Evolutionary conservation across 257 asterid species (phyloP), one percentile per base, ranked within the genome.

Genomic region (Plantago elongata): DNA sequence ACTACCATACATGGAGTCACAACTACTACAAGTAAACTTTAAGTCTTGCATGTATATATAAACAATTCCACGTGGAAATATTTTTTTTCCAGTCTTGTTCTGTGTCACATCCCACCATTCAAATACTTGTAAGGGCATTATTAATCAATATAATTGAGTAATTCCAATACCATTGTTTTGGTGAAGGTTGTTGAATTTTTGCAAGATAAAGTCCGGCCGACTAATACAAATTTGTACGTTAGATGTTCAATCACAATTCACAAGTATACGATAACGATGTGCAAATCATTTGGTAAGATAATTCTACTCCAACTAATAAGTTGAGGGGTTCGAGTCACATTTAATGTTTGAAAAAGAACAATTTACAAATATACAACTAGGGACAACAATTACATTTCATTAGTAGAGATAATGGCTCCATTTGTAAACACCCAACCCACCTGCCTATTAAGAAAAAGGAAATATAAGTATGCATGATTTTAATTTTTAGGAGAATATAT

Each of bases 401-500:
- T 22, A 1, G 27, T 2, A 22, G 1, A 2, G 2, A 22, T 22
- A 22, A 22, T 22, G 27, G 1, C 27, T 22, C 27, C 27, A 22
- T 22, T n/a, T n/a, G n/a, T n/a, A n/a, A n/a, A n/a, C n/a, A n/a
- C n/a, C n/a, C n/a, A n/a, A n/a, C n/a, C n/a, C n/a, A n/a, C n/a
- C n/a, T n/a, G n/a, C n/a, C n/a, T n/a, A n/a, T n/a, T n/a, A n/a
- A n/a, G n/a, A n/a, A n/a, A n/a, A n/a, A n/a, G n/a, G n/a, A n/a
- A n/a, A n/a, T n/a, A n/a, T n/a, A n/a, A n/a, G n/a, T 74, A 55
- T 73, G 82, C 76, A 80, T 70, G 77, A 72, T 13, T 42, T 40
- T 34, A 7, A 7, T 22, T 22, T 22, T 22, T 22, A 34, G 62
- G 70, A 69, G 64, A 58, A 72, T 68, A 80, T 64, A 34, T 34